Evolutionary conservation across 257 asterid genomes (phyloP).

Genomic region (Knoxia roxburghii): DNA sequence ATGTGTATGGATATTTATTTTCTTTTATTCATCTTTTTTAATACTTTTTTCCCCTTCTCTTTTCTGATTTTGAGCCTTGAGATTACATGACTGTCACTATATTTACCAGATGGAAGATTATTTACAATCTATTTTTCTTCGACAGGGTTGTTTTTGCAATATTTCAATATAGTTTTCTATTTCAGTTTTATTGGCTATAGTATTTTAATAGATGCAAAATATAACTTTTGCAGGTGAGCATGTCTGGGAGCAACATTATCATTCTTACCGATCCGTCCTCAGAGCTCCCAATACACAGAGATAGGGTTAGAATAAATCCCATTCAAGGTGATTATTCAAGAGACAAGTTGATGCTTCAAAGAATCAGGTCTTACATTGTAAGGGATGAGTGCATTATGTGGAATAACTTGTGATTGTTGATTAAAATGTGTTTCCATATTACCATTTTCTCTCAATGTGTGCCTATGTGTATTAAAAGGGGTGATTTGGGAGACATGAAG

Average conservation of each 20-base stretch:
- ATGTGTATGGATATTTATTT: not conserved
- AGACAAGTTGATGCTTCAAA: slow-evolving; percentile 99
- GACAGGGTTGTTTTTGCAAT: not conserved
- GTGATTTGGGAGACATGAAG: not conserved
- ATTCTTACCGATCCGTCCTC: slow-evolving; percentile 80
- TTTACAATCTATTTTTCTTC: no score
- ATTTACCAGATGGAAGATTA: not conserved
- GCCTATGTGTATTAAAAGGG: not conserved
- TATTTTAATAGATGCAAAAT: slow-evolving; percentile 18
- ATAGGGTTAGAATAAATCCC: slow-evolving; percentile 58
- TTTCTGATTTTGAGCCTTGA: not conserved
- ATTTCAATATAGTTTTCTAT: not conserved
- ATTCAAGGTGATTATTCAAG: slow-evolving; percentile 98
- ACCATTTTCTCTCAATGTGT: not conserved
- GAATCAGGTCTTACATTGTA: slow-evolving; percentile 99
- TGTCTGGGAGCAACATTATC: slow-evolving; percentile 68
- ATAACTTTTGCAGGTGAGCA: slow-evolving; percentile 46
- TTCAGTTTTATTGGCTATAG: not conserved
- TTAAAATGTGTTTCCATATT: slow-evolving; percentile 7
- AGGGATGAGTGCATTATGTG: slow-evolving; percentile 47
- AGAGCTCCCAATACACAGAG: slow-evolving; percentile 56
- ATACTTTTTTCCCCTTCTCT: no score
- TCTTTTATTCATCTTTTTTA: not conserved
- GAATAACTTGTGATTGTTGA: slow-evolving; percentile 22
- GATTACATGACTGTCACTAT: not conserved